Evolutionary conservation across 805 yeast genomes (phyloP).

Genomic region (Suhomyces sp.): DNA sequence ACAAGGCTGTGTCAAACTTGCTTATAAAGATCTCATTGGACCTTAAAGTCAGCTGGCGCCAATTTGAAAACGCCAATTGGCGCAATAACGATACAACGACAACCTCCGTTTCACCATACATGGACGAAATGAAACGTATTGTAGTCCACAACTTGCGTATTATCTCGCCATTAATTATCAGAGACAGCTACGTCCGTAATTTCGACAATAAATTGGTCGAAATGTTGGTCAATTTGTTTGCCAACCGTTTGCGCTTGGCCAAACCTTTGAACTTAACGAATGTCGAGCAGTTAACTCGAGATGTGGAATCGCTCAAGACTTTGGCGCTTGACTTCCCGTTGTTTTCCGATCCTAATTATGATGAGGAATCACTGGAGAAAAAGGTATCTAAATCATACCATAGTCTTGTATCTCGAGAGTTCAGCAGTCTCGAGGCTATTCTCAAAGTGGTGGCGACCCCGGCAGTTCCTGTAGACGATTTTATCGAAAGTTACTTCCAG

Average conservation of each 20-base stretch:
- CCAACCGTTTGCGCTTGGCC: conserved; percentile 54
- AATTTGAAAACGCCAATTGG: conserved; percentile 77
- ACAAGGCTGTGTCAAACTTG: conserved; percentile 53
- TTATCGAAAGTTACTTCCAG: conserved; percentile 63
- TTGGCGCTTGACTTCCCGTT: conserved; percentile 46
- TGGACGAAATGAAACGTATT: conserved; percentile 52
- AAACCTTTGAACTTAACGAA: conserved; percentile 60
- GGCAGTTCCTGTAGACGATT: conserved; percentile 55
- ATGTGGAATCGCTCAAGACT: conserved; percentile 61
- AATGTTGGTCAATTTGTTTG: conserved; percentile 50
- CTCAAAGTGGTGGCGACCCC: conserved; percentile 66
- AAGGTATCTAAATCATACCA: conserved; percentile 26
- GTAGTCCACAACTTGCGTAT: conserved; percentile 44
- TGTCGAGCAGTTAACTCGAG: conserved; percentile 75
- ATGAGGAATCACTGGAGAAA: conserved; percentile 7
- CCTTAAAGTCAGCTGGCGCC: conserved; percentile 74
- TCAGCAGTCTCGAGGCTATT: conserved; percentile 53
- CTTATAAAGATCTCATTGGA: conserved; percentile 59
- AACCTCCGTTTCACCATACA: conserved; percentile 69
- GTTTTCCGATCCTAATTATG: conserved; percentile 39
- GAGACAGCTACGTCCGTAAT: conserved; percentile 69
- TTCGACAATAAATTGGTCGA: conserved; percentile 78
- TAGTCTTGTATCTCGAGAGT: conserved; percentile 44
- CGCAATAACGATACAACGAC: conserved; percentile 28
- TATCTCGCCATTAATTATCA: conserved; percentile 57